Evolutionary conservation across 345 rosid genomes (phyloP), one percentile per base, ranked within the genome.

Genomic region (Populus euphratica): DNA sequence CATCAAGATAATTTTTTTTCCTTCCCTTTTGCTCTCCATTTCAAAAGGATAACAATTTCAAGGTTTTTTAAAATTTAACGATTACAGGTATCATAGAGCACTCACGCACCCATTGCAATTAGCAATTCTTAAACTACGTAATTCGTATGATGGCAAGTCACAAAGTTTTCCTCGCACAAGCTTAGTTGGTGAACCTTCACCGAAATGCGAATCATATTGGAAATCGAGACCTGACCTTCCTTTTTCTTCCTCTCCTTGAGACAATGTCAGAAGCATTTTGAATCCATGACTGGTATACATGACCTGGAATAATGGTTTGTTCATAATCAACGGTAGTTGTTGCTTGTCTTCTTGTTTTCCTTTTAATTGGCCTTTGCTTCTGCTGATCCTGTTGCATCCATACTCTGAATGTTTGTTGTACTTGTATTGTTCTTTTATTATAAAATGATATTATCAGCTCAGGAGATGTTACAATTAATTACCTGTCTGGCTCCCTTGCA

Each of bases 241-340:
- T 90, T 79, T 84, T 89, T 84, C 84, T 85, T 78, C 88, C 85
- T 78, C 86, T 83, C 82, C 85, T 86, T 17, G 88, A 82, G 69
- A 86, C 74, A 84, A 89, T 80, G 81, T 87, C 85, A 72, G 91
- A 88, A 80, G 96, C 25, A 82, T 89, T 80, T 71, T 90, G 91
- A 61, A 92, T 90, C 98, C 97, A 92, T 77, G 92, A 82, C 79
- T 89, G 96, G 85, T 92, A 93, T 11, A 79, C 70, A 73, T 80
- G 85, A 70, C 90, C 91, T 64, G 97, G 83, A 73, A 93, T 86
- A 23, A 90, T 83, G 72, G 88, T 92, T 77, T 89, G 94, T 47
- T 93, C 97, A 79, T 52, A 77, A 85, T 95, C 99, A 90, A 92
- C 86, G 44, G 41, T 38, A 72, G 69, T 54, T 23, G 85, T 75